Evolutionary conservation across 768 basidiomycete genomes (phyloP).

Genomic region (Lyophyllum atratum): DNA sequence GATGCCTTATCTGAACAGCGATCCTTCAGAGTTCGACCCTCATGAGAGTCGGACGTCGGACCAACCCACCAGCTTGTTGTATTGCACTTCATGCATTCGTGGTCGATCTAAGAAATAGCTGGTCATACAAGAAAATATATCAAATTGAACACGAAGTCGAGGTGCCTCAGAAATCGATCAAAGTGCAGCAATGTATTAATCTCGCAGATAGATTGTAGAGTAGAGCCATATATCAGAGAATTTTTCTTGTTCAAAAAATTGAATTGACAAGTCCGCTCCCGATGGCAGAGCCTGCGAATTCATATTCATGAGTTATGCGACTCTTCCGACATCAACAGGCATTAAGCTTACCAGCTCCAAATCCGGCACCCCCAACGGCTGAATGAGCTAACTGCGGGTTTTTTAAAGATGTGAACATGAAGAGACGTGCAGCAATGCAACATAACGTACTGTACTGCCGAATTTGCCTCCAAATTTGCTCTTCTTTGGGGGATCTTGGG

Average conservation of each 20-base stretch:
- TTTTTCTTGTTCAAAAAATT: slow-evolving; percentile 37
- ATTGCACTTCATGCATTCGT: no score
- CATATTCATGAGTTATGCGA: background rate
- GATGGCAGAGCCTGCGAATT: slow-evolving; percentile 41
- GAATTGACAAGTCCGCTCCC: slow-evolving; percentile 46
- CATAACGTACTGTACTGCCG: slow-evolving; percentile 48
- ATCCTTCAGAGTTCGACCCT: no score
- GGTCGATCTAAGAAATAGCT: no score
- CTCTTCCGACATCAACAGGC: background rate
- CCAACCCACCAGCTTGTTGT: no score
- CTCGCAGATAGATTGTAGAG: background rate
- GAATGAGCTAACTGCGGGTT: slow-evolving; percentile 48
- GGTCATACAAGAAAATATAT: no score
- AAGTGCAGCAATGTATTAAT: background rate
- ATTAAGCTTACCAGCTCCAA: slow-evolving; percentile 59
- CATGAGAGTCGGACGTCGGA: no score
- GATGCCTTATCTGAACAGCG: no score
- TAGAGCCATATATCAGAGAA: background rate
- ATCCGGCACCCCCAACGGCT: slow-evolving; percentile 69
- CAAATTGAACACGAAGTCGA: no score
- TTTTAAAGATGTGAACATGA: background rate
- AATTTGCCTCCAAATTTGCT: slow-evolving; percentile 47
- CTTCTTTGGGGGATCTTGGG: slow-evolving; percentile 48
- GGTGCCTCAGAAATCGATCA: no score
- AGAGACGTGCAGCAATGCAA: background rate